Percentiles rank a stretch among this genome's conserved stretches.
phyloP scores from a whole-genome alignment of 2,329 filamentous ascomycete genomes.

The Phaeomoniella chlamydospora region DNA sequence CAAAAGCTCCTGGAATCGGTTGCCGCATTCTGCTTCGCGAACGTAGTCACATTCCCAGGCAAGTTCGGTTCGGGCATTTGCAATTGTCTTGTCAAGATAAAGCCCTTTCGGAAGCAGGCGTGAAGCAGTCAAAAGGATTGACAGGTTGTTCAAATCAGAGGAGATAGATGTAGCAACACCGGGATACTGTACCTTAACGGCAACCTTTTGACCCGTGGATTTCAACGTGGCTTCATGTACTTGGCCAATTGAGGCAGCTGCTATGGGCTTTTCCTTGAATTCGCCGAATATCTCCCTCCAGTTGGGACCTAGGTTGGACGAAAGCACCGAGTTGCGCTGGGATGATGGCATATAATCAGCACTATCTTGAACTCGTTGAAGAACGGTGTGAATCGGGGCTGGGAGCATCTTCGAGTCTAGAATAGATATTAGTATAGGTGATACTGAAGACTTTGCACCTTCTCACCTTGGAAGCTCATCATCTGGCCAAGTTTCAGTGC shows the following conservation, averaged over 20 bases:
- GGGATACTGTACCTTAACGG: constrained; percentile 95
- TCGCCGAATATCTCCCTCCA: constrained; percentile 74
- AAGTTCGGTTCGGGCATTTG: constrained; percentile 80
- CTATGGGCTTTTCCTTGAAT: constrained; percentile 85
- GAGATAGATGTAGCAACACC: constrained; percentile 93
- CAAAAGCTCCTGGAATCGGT: constrained; percentile 65
- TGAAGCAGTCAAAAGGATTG: constrained; percentile 78
- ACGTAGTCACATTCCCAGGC: constrained; percentile 96
- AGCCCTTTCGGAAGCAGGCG: constrained; percentile 80
- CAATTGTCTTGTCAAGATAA: constrained; percentile 93
- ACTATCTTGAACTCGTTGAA: constrained; percentile 88
- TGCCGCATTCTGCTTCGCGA: constrained; percentile 71
- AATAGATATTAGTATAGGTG: constrained; percentile 3
- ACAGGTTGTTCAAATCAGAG: constrained; percentile 88
- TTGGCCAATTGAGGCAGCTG: constrained; percentile 92
- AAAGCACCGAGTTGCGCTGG: constrained; percentile 75
- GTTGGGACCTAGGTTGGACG: constrained; percentile 60
- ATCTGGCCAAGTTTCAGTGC: constrained; percentile 96
- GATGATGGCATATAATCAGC: constrained; percentile 97
- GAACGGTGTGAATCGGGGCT: constrained; percentile 68
- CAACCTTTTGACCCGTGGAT: constrained; percentile 60
- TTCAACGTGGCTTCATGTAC: constrained; percentile 76
- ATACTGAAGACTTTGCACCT: neutral
- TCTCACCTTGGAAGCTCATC: constrained; percentile 74
- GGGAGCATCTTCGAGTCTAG: constrained; percentile 85